Percentiles rank a stretch among this genome's conserved stretches.
Conservation (phyloP, 73 alveolate genomes). For the Tetrahymena borealis region DNA sequence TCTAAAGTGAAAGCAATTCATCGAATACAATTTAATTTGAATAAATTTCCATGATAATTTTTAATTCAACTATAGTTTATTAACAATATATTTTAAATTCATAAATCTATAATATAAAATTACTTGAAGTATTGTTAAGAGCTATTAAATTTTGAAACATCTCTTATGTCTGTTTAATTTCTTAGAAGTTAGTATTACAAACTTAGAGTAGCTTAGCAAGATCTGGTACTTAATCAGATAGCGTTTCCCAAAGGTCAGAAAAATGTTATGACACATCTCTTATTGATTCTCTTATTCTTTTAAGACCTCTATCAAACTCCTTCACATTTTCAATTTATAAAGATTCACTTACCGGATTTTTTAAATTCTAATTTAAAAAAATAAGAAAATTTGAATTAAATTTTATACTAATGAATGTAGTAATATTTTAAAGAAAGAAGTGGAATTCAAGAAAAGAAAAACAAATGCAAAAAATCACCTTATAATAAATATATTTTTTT, state of each 20-base stretch:
- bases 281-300: slow-evolving; percentile 6
- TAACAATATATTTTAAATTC: not conserved
- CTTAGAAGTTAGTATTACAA: not conserved
- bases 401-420: no score
- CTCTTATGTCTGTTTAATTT: not conserved
- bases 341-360: slow-evolving; percentile 12
- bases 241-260: slow-evolving; percentile 25
- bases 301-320: slow-evolving; percentile 32
- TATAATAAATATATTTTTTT: not conserved
- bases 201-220: not conserved
- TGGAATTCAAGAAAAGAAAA: no score
- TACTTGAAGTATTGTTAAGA: not conserved
- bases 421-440: no score
- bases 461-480: no score
- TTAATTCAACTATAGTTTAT: not conserved
- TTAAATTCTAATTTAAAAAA: no score
- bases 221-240: not conserved
- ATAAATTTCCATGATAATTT: slow-evolving; percentile 19
- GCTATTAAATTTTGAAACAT: not conserved
- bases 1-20: slow-evolving; percentile 1
- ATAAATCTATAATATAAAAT: not conserved
- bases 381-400: no score
- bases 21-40: slow-evolving; percentile 14
- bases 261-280: slow-evolving; percentile 11
- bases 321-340: slow-evolving; percentile 21